A percentile compares a stretch with the other conserved stretches of the same genome.
phyloP scores from a whole-genome alignment of 2,329 filamentous ascomycete genomes.

The Rhynchosporium graminicola region DNA sequence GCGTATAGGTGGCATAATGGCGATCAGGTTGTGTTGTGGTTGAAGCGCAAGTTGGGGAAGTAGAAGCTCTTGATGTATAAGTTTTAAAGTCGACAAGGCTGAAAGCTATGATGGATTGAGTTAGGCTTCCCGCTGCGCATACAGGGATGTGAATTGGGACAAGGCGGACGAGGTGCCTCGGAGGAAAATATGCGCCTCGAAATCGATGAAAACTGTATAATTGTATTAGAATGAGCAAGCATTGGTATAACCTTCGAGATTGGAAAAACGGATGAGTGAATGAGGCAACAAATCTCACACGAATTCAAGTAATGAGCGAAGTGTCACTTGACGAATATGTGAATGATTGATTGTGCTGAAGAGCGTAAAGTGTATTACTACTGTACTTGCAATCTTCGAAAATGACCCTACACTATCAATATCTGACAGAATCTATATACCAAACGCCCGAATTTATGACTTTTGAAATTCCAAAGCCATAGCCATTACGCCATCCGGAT shows the following conservation, averaged over 20 bases:
- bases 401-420: not conserved
- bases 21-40: not conserved
- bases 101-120: slow-evolving; percentile 20
- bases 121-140: slow-evolving; percentile 22
- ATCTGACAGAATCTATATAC: slow-evolving; percentile 28
- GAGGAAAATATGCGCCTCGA: not conserved
- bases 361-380: not conserved
- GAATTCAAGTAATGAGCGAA: not conserved
- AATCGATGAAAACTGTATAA: not conserved
- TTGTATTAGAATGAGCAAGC: not conserved
- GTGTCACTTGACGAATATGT: not conserved
- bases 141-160: slow-evolving; percentile 15
- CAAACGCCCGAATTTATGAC: slow-evolving; percentile 12
- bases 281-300: no score
- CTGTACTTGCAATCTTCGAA: not conserved
- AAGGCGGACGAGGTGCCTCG: not conserved
- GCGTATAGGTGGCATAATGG: slow-evolving; percentile 67
- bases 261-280: no score
- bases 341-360: not conserved
- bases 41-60: not conserved
- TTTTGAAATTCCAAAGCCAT: slow-evolving; percentile 10
- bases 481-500: slow-evolving; percentile 31
- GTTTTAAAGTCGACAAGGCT: slow-evolving; percentile 27
- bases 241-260: not conserved
- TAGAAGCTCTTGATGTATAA: slow-evolving; percentile 1